Conservation (phyloP, 1,284 basidiomycete species). For the Puccinia polysora region DNA sequence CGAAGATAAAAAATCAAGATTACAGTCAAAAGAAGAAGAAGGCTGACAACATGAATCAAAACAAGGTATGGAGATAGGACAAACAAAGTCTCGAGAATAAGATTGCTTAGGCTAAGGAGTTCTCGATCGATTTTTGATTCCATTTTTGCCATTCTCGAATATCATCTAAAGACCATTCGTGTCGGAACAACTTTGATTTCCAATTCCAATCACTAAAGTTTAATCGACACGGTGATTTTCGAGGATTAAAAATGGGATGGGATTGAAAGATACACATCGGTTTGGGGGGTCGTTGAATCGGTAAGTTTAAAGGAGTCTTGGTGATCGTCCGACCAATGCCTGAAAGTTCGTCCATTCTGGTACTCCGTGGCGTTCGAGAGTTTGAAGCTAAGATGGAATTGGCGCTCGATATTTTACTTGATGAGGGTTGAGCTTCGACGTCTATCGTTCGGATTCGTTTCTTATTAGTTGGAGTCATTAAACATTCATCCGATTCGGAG, state of each 20-base stretch:
- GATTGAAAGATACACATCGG: constrained; percentile 39
- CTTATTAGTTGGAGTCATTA: neutral
- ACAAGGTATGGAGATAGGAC: too few relatives aligned
- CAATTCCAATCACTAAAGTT: constrained; percentile 39
- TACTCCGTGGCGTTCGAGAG: too few relatives aligned
- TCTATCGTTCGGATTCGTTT: neutral
- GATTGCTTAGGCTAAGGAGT: too few relatives aligned
- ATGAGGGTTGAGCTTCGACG: too few relatives aligned
- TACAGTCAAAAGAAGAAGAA: too few relatives aligned
- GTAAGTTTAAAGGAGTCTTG: constrained; percentile 28
- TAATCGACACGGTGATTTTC: neutral
- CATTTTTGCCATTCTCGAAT: constrained; percentile 17
- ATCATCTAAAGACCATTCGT: constrained; percentile 19
- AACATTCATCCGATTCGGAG: neutral
- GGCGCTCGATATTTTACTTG: too few relatives aligned
- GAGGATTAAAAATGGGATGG: constrained; percentile 5
- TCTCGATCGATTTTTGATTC: constrained; percentile 24
- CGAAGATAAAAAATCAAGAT: too few relatives aligned
- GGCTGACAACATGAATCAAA: too few relatives aligned
- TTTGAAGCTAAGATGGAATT: too few relatives aligned
- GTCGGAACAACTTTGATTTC: neutral
- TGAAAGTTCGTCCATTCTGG: too few relatives aligned
- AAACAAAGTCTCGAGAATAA: too few relatives aligned
- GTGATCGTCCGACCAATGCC: constrained; percentile 4
- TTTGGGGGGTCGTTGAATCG: constrained; percentile 10